Conservation (phyloP, 1,139 yeast genomes). For the Pichia terricola region DNA sequence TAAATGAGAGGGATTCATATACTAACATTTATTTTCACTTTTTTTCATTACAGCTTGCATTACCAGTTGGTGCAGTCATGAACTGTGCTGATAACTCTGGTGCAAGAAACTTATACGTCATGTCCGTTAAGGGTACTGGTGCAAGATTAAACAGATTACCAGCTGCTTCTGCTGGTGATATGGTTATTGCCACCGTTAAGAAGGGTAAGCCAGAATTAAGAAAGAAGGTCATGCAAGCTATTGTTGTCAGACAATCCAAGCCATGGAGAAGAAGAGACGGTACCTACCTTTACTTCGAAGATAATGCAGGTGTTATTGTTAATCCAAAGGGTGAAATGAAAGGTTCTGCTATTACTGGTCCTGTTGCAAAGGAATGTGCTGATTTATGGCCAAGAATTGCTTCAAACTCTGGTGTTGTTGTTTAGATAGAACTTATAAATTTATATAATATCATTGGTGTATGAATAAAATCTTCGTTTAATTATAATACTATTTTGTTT, state of each 20-base stretch:
- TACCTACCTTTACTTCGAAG: constrained; percentile 99
- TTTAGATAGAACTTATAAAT: constrained; percentile 37
- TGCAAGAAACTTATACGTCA: constrained; percentile 98
- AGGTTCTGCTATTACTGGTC: constrained; percentile 99
- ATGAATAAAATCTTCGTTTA: constrained; percentile 1
- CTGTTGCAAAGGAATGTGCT: constrained; percentile 99
- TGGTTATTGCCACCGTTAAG: constrained; percentile 99
- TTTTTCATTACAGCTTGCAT: constrained; percentile 61
- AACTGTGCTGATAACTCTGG: constrained; percentile 99
- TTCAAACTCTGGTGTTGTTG: constrained; percentile 99
- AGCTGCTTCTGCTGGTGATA: constrained; percentile 99
- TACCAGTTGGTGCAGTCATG: constrained; percentile 99
- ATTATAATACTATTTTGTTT: constrained; percentile 3
- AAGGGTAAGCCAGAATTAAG: constrained; percentile 99
- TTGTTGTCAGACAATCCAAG: constrained; percentile 98
- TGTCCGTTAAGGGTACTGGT: constrained; percentile 99
- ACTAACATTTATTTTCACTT: constrained; percentile 14
- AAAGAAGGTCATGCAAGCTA: constrained; percentile 99
- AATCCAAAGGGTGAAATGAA: constrained; percentile 99
- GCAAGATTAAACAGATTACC: constrained; percentile 99
- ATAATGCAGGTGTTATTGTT: constrained; percentile 99
- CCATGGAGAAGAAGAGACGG: constrained; percentile 99
- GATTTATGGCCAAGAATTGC: constrained; percentile 99
- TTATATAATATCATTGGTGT: constrained; percentile 8
- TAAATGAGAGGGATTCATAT: not conserved